Conservation (phyloP, 148 eudicot species). For the Arbutus unedo region DNA sequence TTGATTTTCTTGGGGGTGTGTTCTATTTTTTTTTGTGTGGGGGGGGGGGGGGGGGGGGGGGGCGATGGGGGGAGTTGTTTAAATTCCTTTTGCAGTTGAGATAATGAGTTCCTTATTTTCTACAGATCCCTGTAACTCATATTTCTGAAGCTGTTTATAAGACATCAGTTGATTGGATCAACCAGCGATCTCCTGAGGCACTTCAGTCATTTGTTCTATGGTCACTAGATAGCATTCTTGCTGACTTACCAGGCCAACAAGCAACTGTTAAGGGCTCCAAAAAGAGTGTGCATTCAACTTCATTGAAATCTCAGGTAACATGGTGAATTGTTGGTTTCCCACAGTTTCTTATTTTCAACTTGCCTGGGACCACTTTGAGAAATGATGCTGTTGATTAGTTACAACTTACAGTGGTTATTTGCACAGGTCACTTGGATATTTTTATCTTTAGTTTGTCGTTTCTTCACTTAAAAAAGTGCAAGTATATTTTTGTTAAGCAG, state of each 20-base stretch:
- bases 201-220: conserved; percentile 56
- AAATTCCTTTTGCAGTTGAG: not conserved
- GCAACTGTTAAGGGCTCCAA: conserved; percentile 54
- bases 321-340: not conserved
- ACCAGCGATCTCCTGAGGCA: conserved; percentile 45
- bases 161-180: conserved; percentile 77
- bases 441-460: not conserved
- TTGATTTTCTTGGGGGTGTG: not conserved
- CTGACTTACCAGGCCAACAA: conserved; percentile 52
- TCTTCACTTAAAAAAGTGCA: not conserved
- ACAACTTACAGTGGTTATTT: not conserved
- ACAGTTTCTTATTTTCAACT: conserved; percentile 5
- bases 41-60: not conserved
- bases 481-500: not conserved
- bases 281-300: conserved; percentile 47
- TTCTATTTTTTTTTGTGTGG: not conserved
- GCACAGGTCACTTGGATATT: not conserved
- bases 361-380: not conserved
- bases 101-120: conserved; percentile 13
- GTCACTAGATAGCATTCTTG: conserved; percentile 59
- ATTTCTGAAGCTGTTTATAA: conserved; percentile 65
- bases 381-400: conserved; percentile 2
- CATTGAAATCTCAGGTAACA: conserved; percentile 77
- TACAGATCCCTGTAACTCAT: conserved; percentile 63
- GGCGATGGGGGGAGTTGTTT: too few species aligned